phyloP scores from a whole-genome alignment of 768 basidiomycete genomes.

The Tephrocybe sp. region DNA sequence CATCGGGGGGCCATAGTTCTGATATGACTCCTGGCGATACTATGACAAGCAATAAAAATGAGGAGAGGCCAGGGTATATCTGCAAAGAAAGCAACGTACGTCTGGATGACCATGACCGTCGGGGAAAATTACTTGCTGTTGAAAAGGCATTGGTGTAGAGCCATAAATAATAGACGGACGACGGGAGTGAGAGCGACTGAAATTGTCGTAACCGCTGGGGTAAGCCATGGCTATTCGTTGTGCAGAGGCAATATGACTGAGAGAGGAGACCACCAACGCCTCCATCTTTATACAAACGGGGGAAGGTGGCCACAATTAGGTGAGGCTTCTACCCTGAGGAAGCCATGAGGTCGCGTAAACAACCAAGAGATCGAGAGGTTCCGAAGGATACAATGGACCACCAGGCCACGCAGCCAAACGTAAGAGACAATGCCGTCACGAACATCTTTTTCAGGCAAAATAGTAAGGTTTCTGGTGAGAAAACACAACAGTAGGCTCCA shows the following conservation, averaged over 20 bases:
- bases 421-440: not conserved
- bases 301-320: conserved; percentile 14
- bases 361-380: conserved; percentile 5
- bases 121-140: conserved; percentile 37
- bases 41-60: conserved; percentile 13
- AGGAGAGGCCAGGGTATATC: not conserved
- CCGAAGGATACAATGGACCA: too few relatives aligned
- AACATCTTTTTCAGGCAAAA: not conserved
- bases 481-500: not conserved
- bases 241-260: conserved; percentile 1
- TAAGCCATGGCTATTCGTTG: conserved; percentile 19
- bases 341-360: conserved; percentile 17
- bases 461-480: not conserved
- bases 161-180: conserved; percentile 39
- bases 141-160: conserved; percentile 26
- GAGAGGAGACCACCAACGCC: not conserved
- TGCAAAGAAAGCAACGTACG: conserved; percentile 28
- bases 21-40: conserved; percentile 47
- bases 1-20: conserved; percentile 45
- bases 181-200: conserved; percentile 31
- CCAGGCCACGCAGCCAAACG: not conserved
- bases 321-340: conserved; percentile 8
- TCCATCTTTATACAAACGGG: conserved; percentile 18
- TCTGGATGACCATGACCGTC: conserved; percentile 33
- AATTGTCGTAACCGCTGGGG: conserved; percentile 25